Percentiles rank a stretch among this genome's conserved stretches.
These are phyloP conservation scores for Tympanopsis confertula DNA, from an alignment of 2,329 filamentous ascomycete species.

Conservation along the genomic window DNA sequence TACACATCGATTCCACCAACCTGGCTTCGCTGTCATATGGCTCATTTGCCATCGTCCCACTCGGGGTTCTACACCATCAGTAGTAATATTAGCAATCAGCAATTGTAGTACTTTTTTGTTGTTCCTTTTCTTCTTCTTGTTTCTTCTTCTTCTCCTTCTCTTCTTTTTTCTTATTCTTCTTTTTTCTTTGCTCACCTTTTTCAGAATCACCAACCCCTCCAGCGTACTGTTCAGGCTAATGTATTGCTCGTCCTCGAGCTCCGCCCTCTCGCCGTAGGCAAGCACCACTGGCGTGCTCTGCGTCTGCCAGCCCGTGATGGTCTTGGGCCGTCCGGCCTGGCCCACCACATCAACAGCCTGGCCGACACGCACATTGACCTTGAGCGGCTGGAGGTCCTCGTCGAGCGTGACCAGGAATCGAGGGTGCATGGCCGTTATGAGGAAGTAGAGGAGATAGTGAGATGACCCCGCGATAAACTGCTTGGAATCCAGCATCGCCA, in stretches of 20 bases:
- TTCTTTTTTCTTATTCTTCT: no score
- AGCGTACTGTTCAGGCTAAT: slow-evolving; percentile 81
- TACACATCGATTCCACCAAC: background rate
- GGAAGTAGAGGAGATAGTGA: slow-evolving; percentile 95
- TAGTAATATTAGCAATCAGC: no score
- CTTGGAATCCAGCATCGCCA: slow-evolving; percentile 92
- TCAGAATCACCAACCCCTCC: slow-evolving; percentile 88
- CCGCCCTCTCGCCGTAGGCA: slow-evolving; percentile 87
- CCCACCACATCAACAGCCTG: slow-evolving; percentile 97
- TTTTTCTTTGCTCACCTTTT: slow-evolving; percentile 70
- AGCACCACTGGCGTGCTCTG: slow-evolving; percentile 93
- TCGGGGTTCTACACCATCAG: slow-evolving; percentile 27
- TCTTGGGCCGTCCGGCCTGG: slow-evolving; percentile 93
- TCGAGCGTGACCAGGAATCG: slow-evolving; percentile 93
- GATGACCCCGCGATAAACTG: slow-evolving; percentile 56
- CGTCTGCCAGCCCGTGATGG: slow-evolving; percentile 98
- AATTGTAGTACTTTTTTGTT: no score
- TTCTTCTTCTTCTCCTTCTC: no score
- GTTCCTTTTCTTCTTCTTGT: no score
- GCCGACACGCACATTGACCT: slow-evolving; percentile 91
- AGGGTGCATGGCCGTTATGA: slow-evolving; percentile 93
- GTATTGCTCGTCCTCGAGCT: slow-evolving; percentile 96
- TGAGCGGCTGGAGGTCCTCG: slow-evolving; percentile 84
- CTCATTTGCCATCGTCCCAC: slow-evolving; percentile 18
- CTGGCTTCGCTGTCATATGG: background rate